These are phyloP conservation scores for Akanthomyces muscarius DNA, from an alignment of 2,329 filamentous ascomycete species.

Conservation along the genomic window DNA sequence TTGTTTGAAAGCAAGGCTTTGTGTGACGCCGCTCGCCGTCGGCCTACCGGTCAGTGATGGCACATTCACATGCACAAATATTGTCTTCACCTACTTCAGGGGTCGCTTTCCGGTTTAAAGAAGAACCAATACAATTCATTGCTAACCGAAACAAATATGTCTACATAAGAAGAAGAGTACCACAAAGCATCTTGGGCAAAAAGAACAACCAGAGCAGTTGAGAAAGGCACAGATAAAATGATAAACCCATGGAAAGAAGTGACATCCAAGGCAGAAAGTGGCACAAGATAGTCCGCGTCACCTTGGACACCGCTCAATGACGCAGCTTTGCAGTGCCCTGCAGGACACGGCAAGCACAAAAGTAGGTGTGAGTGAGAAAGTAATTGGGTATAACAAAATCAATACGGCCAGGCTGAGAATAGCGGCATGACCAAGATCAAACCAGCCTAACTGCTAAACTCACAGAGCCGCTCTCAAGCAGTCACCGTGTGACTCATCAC, in stretches of 20 bases:
- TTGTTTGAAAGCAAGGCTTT: not conserved
- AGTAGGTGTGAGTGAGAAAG: not conserved
- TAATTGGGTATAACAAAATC: slow-evolving; percentile 13
- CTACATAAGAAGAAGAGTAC: not conserved
- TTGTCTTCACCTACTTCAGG: not conserved
- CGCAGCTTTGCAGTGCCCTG: not conserved
- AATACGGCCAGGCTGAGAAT: not conserved
- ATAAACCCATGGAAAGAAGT: not conserved
- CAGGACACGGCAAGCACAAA: not conserved
- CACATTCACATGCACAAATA: not conserved
- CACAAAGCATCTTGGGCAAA: not conserved
- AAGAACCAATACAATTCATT: not conserved
- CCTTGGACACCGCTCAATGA: not conserved
- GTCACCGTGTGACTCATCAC: not conserved
- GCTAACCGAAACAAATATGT: not conserved
- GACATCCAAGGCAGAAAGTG: not conserved
- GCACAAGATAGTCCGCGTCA: not conserved
- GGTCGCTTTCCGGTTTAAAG: not conserved
- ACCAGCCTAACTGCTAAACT: not conserved
- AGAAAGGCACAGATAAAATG: no score
- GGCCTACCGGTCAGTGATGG: no score
- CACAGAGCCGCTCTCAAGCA: not conserved
- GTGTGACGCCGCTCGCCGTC: not conserved
- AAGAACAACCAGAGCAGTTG: no score
- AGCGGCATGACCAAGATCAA: not conserved